Evolutionary conservation across 2,329 filamentous ascomycete genomes (phyloP).

Genomic region (Dendryphion nanum): DNA sequence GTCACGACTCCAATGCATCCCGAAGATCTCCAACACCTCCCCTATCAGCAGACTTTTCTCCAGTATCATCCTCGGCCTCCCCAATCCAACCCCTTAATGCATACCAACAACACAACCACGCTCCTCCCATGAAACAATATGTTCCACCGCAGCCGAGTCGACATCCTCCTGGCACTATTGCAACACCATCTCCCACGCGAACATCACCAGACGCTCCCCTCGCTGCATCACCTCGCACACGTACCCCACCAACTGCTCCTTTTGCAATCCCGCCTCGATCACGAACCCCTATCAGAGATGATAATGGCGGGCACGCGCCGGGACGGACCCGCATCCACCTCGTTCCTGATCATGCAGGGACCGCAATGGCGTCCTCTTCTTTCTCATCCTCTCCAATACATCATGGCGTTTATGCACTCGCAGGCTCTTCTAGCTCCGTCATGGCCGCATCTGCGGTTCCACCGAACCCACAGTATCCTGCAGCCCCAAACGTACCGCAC

Average conservation of each 20-base stretch:
- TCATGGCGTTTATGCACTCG: neutral
- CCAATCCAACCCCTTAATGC: neutral
- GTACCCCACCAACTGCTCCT: conserved; percentile 2
- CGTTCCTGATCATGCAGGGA: neutral
- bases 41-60: neutral
- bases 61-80: neutral
- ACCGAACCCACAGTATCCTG: conserved; percentile 3
- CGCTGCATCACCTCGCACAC: neutral
- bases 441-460: neutral
- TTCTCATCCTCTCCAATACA: neutral
- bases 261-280: conserved; percentile 1
- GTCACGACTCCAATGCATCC: conserved; percentile 25
- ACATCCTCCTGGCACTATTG: neutral
- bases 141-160: neutral
- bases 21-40: conserved; percentile 9
- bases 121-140: neutral
- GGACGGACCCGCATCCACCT: neutral
- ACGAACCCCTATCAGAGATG: neutral
- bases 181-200: neutral
- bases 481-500: conserved; percentile 10
- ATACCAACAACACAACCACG: neutral
- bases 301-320: neutral
- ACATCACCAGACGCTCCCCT: neutral
- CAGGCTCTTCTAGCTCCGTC: neutral
- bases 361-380: neutral